These are phyloP conservation scores for Berberis thunbergii DNA, from an alignment of 164 flowering plant genomes.

Conservation along the genomic window DNA sequence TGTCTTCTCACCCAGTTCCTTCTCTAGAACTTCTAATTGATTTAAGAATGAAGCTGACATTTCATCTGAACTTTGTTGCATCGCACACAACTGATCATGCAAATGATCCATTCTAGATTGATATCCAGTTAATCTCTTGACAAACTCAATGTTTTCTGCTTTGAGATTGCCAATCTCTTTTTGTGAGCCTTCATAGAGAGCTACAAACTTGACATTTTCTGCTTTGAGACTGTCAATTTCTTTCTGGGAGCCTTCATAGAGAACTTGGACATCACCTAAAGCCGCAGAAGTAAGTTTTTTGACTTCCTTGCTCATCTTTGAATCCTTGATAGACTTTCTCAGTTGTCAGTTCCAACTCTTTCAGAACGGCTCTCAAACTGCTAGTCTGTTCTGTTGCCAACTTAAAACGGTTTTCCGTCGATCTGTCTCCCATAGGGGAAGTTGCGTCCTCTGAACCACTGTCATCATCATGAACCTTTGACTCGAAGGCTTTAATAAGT, in stretches of 20 bases:
- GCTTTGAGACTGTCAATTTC: conserved; percentile 12
- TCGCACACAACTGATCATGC: conserved; percentile 29
- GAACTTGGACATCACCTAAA: conserved; percentile 37
- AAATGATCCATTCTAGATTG: conserved; percentile 35
- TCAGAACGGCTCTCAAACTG: conserved; percentile 35
- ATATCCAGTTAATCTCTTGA: conserved; percentile 26
- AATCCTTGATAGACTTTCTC: conserved; percentile 29
- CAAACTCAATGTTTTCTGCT: conserved; percentile 32
- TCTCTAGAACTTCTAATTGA: conserved; percentile 43
- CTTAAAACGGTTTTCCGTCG: conserved; percentile 27
- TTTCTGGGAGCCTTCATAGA: conserved; percentile 44
- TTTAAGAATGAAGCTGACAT: conserved; percentile 19
- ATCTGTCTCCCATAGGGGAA: conserved; percentile 21
- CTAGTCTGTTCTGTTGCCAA: conserved; percentile 29
- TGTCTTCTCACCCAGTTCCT: conserved; percentile 31
- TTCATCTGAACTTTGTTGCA: conserved; percentile 35
- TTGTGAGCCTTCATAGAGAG: conserved; percentile 31
- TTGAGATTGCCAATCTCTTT: conserved; percentile 23
- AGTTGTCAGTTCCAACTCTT: conserved; percentile 36
- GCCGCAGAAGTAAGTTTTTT: conserved; percentile 20
- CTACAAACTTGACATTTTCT: conserved; percentile 31
- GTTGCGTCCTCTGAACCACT: conserved; percentile 24
- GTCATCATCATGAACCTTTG: conserved; percentile 55
- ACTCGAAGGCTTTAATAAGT: conserved; percentile 84
- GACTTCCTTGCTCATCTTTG: conserved; percentile 24